Percentiles rank a stretch among this genome's conserved stretches.
Conservation (phyloP, 768 basidiomycete genomes). For the Phaeotremella skinneri region DNA sequence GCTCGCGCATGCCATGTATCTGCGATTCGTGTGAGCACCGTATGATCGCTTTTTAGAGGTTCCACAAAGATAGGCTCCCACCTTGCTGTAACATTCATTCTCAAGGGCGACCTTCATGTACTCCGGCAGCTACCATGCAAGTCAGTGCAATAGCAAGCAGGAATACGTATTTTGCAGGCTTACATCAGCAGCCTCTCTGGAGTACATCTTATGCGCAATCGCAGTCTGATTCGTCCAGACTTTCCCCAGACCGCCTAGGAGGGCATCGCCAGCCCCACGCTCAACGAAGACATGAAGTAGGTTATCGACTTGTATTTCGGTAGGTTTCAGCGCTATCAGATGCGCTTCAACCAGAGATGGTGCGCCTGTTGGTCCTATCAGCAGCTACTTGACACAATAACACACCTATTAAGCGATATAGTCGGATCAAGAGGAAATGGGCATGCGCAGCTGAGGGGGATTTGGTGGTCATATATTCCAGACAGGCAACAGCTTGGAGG, state of each 20-base stretch:
- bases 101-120: slow-evolving; percentile 32
- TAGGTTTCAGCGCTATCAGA: slow-evolving; percentile 13
- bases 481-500: slow-evolving; percentile 25
- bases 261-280: slow-evolving; percentile 21
- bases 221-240: slow-evolving; percentile 15
- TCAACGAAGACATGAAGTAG: slow-evolving; percentile 31
- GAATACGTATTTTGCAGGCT: no score
- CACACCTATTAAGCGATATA: slow-evolving; percentile 43
- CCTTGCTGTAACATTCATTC: slow-evolving; percentile 38
- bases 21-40: slow-evolving; percentile 4
- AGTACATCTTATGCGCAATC: slow-evolving; percentile 28
- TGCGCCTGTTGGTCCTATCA: slow-evolving; percentile 10
- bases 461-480: slow-evolving; percentile 24
- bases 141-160: neutral
- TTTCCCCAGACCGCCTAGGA: slow-evolving; percentile 10
- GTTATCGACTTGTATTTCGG: slow-evolving; percentile 41
- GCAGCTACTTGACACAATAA: neutral
- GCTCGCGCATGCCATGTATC: slow-evolving; percentile 25
- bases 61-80: neutral
- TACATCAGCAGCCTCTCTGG: slow-evolving; percentile 23
- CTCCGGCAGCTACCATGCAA: slow-evolving; percentile 23
- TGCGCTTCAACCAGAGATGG: slow-evolving; percentile 10
- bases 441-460: slow-evolving; percentile 33
- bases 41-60: neutral
- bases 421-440: slow-evolving; percentile 32